Percentiles rank a stretch among this genome's conserved stretches.
These are phyloP conservation scores for Prosopis cineraria DNA, from an alignment of 306 rosid species.

Conservation along the genomic window DNA sequence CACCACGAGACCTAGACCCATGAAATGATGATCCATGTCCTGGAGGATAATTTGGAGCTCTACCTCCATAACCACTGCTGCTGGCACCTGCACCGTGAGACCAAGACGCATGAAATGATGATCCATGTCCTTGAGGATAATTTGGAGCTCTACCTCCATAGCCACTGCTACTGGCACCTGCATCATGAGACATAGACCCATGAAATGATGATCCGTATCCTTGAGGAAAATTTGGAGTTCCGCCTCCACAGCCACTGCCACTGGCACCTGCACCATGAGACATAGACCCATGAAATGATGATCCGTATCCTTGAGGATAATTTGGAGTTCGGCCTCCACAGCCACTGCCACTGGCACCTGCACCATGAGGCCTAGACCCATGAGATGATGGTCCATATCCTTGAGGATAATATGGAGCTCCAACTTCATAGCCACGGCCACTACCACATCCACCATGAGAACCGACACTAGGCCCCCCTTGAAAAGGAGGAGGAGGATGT, in stretches of 20 bases:
- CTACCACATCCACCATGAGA: conserved; percentile 29
- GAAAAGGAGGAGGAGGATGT: conserved; percentile 29
- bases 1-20: no score
- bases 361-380: conserved; percentile 21
- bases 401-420: conserved; percentile 36
- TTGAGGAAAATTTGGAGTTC: no score
- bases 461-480: conserved; percentile 39
- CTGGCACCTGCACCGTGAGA: no score
- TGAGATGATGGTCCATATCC: conserved; percentile 28
- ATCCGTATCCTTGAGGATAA: conserved; percentile 27
- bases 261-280: background rate
- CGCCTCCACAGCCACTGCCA: background rate
- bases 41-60: no score
- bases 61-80: no score
- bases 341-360: background rate
- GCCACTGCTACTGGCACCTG: no score
- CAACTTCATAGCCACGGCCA: conserved; percentile 41
- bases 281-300: conserved; percentile 27
- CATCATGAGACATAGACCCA: no score
- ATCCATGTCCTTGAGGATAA: no score
- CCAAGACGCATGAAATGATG: no score
- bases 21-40: no score
- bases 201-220: no score
- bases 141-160: no score
- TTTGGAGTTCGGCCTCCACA: background rate